Conservation (phyloP, 2,329 filamentous ascomycete species). For the Lizonia empirigonia region DNA sequence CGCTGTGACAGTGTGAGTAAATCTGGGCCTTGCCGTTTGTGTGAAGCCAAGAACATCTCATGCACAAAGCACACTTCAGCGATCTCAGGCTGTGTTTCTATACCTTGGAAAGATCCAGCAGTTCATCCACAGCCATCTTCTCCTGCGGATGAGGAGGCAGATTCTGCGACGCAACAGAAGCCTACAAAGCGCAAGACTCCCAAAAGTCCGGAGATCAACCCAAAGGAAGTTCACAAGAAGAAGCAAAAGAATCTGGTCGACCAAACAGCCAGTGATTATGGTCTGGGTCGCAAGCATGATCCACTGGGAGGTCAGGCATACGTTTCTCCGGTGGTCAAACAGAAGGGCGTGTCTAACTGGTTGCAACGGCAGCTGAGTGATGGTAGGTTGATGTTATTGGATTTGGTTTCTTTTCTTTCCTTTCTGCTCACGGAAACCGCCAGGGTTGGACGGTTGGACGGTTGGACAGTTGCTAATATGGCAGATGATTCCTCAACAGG, state of each 20-base stretch:
- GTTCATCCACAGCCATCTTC: background rate
- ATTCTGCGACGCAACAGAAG: background rate
- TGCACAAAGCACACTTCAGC: conserved; percentile 18
- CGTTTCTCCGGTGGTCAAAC: background rate
- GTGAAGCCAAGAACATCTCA: conserved; percentile 1
- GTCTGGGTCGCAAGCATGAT: background rate
- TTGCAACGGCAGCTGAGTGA: background rate
- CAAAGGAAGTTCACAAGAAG: background rate
- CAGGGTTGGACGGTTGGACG: too few species aligned
- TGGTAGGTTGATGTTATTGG: conserved; percentile 2
- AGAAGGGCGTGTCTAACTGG: conserved; percentile 6
- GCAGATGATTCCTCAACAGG: background rate
- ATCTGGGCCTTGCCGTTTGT: conserved; percentile 14
- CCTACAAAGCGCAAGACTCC: background rate
- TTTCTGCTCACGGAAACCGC: too few species aligned
- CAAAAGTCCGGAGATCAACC: background rate
- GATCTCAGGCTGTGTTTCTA: background rate
- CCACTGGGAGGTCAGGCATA: conserved; percentile 1
- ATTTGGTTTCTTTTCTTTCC: too few species aligned
- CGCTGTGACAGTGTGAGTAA: conserved; percentile 13
- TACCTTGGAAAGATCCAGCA: background rate
- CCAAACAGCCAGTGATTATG: background rate
- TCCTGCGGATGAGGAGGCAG: background rate
- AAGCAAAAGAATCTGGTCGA: background rate
- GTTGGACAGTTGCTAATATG: background rate